phyloP scores from a whole-genome alignment of 495 filamentous ascomycete genomes.

The Podospora bellae-mahoneyi region DNA sequence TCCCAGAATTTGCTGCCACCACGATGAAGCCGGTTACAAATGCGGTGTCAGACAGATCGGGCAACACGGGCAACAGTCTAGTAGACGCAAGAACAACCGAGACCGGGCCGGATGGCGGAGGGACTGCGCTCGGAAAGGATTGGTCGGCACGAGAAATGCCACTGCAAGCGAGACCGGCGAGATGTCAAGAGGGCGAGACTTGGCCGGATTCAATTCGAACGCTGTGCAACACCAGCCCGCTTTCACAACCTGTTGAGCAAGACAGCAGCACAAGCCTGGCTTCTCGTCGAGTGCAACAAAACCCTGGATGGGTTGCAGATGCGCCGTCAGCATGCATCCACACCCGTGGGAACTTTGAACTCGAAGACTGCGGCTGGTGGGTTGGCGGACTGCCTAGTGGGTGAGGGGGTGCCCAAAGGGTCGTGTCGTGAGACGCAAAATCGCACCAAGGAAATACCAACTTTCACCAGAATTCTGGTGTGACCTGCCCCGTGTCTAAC shows the following conservation, averaged over 20 bases:
- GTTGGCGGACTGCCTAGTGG: neutral
- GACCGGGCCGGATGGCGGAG: neutral
- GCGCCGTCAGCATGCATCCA: neutral
- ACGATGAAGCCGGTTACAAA: neutral
- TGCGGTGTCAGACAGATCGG: neutral
- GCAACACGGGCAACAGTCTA: too few species aligned
- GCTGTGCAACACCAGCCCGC: neutral
- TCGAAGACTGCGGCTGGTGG: neutral
- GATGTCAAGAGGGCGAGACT: neutral
- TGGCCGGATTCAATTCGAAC: too few species aligned
- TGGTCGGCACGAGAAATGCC: neutral
- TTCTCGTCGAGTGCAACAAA: neutral
- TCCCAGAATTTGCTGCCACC: neutral
- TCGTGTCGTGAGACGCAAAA: neutral
- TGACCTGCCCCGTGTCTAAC: neutral
- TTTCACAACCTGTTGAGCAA: neutral
- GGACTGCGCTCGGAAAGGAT: neutral
- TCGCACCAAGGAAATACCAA: neutral
- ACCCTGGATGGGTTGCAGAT: neutral
- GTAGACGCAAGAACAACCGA: neutral
- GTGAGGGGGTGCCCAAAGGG: neutral
- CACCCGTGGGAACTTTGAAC: neutral
- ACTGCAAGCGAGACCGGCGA: neutral
- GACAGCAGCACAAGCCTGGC: neutral
- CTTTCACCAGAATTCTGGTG: neutral